Percentiles rank a stretch among this genome's conserved stretches.
Evolutionary conservation across 805 yeast species (phyloP).

Genomic region (Novakomyces olei): DNA sequence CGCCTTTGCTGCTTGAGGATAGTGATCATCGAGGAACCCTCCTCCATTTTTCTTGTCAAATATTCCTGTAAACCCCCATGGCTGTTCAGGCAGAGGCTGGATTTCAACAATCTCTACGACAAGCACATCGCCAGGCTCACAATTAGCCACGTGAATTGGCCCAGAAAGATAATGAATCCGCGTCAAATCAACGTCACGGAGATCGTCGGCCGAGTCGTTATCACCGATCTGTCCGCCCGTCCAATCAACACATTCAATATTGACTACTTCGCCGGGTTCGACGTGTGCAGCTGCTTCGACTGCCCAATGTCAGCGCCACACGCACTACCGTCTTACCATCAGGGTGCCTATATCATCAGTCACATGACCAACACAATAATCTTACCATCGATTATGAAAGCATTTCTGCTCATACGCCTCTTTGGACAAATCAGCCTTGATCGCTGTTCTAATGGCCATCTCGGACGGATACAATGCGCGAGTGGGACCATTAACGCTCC

Average conservation of each 20-base stretch:
- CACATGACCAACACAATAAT: too few species aligned
- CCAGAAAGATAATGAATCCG: conserved; percentile 29
- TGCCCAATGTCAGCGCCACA: conserved; percentile 4
- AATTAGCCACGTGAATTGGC: conserved; percentile 24
- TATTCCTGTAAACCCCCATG: conserved; percentile 33
- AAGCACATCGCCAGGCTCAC: conserved; percentile 27
- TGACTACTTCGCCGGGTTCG: conserved; percentile 23
- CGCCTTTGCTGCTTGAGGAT: conserved; percentile 31
- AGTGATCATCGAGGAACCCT: conserved; percentile 27
- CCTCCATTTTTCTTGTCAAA: conserved; percentile 30
- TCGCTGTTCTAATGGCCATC: conserved; percentile 17
- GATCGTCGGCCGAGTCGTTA: conserved; percentile 28
- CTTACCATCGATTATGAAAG: conserved; percentile 33
- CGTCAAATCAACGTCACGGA: conserved; percentile 23
- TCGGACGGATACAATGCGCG: too few species aligned
- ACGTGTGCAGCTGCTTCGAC: conserved; percentile 15
- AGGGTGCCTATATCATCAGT: too few species aligned
- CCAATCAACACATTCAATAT: conserved; percentile 32
- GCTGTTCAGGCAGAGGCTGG: conserved; percentile 29
- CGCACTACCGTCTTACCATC: too few species aligned
- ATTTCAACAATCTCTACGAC: conserved; percentile 30
- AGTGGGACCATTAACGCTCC: too few species aligned
- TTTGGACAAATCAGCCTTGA: conserved; percentile 21
- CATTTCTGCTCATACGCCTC: conserved; percentile 28
- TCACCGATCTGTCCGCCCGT: conserved; percentile 30